phyloP scores from a whole-genome alignment of 352 stramenopile species.

The Blastocystis sp. region DNA sequence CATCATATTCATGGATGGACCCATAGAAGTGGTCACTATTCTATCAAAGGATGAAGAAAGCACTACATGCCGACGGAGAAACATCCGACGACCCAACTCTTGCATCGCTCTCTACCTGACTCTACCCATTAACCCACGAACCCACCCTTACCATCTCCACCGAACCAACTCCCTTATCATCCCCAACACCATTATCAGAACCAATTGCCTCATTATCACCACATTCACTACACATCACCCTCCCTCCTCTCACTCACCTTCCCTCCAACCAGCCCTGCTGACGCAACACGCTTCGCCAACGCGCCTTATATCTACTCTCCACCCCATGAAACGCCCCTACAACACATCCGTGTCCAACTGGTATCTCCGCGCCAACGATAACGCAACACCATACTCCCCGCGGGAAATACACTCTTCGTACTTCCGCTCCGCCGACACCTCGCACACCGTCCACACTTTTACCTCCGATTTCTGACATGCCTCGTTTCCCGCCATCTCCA shows the following conservation, averaged over 20 bases:
- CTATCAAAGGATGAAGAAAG: no score
- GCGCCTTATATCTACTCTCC: not conserved
- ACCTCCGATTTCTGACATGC: not conserved
- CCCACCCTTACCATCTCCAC: no score
- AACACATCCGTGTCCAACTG: conserved; percentile 6
- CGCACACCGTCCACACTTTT: not conserved
- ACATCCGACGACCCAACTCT: no score
- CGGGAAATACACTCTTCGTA: not conserved
- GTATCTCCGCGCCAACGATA: not conserved
- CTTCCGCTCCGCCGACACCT: not conserved
- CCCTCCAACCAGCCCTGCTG: no score
- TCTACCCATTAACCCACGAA: no score
- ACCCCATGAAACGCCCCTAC: not conserved
- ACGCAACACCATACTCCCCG: not conserved
- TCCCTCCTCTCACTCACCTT: no score
- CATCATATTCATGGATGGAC: no score
- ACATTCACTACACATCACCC: no score
- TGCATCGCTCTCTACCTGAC: no score
- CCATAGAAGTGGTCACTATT: not conserved
- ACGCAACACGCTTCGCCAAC: not conserved
- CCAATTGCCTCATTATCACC: not conserved
- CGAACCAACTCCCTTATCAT: not conserved
- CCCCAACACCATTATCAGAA: not conserved
- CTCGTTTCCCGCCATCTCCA: not conserved
- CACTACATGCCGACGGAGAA: no score